phyloP scores from a whole-genome alignment of 495 filamentous ascomycete genomes.

The Penicillium cinerascens region DNA sequence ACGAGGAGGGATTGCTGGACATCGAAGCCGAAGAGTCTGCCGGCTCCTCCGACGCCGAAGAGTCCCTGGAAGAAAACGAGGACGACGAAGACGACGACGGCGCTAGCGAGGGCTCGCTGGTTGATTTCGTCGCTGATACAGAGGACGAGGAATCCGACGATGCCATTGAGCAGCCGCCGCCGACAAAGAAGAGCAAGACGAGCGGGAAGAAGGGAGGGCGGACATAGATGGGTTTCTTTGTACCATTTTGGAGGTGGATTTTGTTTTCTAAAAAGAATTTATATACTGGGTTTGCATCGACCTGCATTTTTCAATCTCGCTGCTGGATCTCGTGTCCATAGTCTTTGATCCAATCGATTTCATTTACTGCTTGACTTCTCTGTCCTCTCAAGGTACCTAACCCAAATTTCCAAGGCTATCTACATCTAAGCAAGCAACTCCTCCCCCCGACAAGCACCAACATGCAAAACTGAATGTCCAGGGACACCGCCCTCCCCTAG shows the following conservation, averaged over 20 bases:
- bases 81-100: conserved; percentile 42
- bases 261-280: background rate
- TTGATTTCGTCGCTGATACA: conserved; percentile 45
- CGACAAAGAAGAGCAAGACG: conserved; percentile 39
- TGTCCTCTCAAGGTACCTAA: background rate
- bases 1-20: conserved; percentile 38
- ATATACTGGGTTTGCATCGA: conserved; percentile 2
- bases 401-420: no score
- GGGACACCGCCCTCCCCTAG: conserved; percentile 35
- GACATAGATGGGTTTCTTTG: conserved; percentile 18
- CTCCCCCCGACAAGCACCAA: conserved; percentile 30
- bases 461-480: conserved; percentile 39
- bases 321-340: background rate
- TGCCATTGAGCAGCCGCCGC: conserved; percentile 28
- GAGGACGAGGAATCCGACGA: conserved; percentile 45
- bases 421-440: conserved; percentile 16
- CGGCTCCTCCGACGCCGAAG: conserved; percentile 47
- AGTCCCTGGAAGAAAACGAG: conserved; percentile 44
- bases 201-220: conserved; percentile 31
- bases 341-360: background rate
- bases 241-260: background rate
- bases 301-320: background rate
- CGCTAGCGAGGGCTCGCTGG: conserved; percentile 42
- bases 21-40: conserved; percentile 46
- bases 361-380: background rate